Evolutionary conservation across 192 early-diverging fungal genomes (phyloP).

Genomic region (Backusella mclennaniae): DNA sequence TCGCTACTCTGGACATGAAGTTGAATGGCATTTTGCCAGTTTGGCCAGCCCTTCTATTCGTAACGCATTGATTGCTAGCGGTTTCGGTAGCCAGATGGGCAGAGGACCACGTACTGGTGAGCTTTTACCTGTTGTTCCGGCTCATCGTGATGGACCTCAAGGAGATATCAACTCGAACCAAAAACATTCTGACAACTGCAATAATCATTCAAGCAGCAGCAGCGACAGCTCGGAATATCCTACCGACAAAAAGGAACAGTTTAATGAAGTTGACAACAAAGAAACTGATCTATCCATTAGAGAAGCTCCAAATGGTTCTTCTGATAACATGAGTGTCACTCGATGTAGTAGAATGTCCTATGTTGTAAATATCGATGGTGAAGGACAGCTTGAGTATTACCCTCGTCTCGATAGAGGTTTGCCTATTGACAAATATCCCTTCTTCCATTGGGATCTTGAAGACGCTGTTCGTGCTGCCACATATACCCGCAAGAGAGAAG

Average conservation of each 20-base stretch:
- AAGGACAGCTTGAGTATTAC: background rate
- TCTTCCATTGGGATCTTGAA: conserved; percentile 31
- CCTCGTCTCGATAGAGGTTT: conserved; percentile 3
- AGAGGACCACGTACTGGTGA: conserved; percentile 19
- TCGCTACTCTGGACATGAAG: conserved; percentile 15
- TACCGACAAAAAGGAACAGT: background rate
- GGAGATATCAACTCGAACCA: background rate
- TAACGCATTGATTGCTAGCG: conserved; percentile 11
- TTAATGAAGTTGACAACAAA: background rate
- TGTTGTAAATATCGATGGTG: conserved; percentile 3
- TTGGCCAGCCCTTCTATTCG: conserved; percentile 7
- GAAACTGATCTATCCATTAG: conserved; percentile 1
- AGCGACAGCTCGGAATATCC: background rate
- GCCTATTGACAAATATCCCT: conserved; percentile 17
- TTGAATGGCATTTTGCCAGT: conserved; percentile 30
- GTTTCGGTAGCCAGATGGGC: conserved; percentile 23
- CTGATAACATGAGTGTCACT: background rate
- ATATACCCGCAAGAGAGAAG: background rate
- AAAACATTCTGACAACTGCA: background rate
- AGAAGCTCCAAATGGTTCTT: background rate
- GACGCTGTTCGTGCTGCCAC: conserved; percentile 22
- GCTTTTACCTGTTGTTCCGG: conserved; percentile 20
- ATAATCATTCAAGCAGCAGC: background rate
- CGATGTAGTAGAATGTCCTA: conserved; percentile 11
- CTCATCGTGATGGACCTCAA: conserved; percentile 17